A percentile compares a stretch with the other conserved stretches of the same genome.
Evolutionary conservation across 768 basidiomycete genomes (phyloP).

Genomic region (Neoboletus brunneissimus): DNA sequence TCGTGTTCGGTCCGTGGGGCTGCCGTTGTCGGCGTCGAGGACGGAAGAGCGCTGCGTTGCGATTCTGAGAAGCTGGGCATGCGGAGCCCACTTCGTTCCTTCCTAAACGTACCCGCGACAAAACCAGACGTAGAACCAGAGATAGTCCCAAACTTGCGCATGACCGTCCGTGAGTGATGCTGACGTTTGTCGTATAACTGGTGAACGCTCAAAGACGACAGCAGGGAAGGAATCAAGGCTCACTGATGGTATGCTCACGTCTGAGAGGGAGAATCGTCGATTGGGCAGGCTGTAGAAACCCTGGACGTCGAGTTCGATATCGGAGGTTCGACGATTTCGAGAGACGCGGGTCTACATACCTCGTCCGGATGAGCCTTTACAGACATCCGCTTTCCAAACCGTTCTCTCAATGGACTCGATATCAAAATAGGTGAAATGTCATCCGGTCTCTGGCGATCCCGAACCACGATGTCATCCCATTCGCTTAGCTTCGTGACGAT

Average conservation of each 20-base stretch:
- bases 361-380: constrained; percentile 25
- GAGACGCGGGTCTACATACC: constrained; percentile 14
- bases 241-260: constrained; percentile 15
- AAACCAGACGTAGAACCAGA: constrained; percentile 20
- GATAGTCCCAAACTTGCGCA: constrained; percentile 27
- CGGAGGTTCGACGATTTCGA: not conserved
- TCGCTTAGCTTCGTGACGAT: not conserved
- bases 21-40: not conserved
- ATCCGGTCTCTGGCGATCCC: constrained; percentile 16
- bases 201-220: not conserved
- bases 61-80: constrained; percentile 15
- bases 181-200: not conserved
- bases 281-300: constrained; percentile 30
- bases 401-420: constrained; percentile 28
- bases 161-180: constrained; percentile 1
- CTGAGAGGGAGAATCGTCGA: constrained; percentile 31
- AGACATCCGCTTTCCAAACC: constrained; percentile 30
- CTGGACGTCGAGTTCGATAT: constrained; percentile 4
- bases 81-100: constrained; percentile 7
- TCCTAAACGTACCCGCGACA: constrained; percentile 2
- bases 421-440: constrained; percentile 24
- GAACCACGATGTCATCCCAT: not conserved
- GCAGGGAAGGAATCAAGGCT: not conserved
- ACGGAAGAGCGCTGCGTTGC: not conserved
- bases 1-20: not conserved